Evolutionary conservation across 768 basidiomycete genomes (phyloP).

Genomic region (Boletus speciosus): DNA sequence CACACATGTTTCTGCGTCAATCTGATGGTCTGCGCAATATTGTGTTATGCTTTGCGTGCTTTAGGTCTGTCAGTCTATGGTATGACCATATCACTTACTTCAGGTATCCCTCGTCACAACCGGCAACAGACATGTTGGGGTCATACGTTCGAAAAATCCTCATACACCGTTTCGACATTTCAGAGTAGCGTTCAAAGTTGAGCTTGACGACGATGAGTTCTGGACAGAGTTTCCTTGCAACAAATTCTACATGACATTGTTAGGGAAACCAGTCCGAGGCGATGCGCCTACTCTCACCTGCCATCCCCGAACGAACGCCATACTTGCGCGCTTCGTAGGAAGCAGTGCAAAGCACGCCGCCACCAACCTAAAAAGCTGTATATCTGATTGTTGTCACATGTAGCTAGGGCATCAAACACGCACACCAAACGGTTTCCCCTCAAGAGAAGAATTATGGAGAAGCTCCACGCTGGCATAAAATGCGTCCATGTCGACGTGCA

Average conservation of each 20-base stretch:
- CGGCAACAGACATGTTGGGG: constrained; percentile 67
- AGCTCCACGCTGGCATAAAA: constrained; percentile 84
- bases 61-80: constrained; percentile 4
- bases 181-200: constrained; percentile 59
- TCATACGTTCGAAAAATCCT: constrained; percentile 67
- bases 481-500: constrained; percentile 96
- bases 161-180: constrained; percentile 73
- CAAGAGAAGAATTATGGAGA: constrained; percentile 57
- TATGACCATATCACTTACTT: constrained; percentile 52
- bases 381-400: constrained; percentile 3
- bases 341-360: constrained; percentile 83
- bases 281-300: constrained; percentile 47
- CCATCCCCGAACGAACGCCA: constrained; percentile 93
- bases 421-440: constrained; percentile 74
- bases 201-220: constrained; percentile 68
- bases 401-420: constrained; percentile 8
- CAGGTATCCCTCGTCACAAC: constrained; percentile 88
- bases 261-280: neutral
- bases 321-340: constrained; percentile 90
- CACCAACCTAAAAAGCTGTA: constrained; percentile 54
- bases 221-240: constrained; percentile 92
- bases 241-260: constrained; percentile 54
- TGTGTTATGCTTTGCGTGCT: constrained; percentile 62
- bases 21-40: constrained; percentile 67
- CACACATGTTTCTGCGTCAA: constrained; percentile 74